phyloP scores from a whole-genome alignment of 2,329 filamentous ascomycete genomes.

The Davidsoniella neocaledoniae region DNA sequence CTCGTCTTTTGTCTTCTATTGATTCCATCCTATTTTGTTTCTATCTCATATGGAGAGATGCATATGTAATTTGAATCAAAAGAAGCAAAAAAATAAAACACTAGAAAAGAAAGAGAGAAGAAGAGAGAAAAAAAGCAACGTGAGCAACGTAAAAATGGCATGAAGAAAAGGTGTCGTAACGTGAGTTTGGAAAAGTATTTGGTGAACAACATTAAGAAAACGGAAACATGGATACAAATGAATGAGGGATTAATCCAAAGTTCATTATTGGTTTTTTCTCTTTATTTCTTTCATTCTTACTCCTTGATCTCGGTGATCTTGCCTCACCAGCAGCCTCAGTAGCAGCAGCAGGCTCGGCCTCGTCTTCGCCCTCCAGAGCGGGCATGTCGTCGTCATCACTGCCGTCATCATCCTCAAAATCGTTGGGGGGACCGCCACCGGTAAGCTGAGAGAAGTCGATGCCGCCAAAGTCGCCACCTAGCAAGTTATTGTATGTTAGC shows the following conservation, averaged over 20 bases:
- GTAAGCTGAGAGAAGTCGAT: constrained; percentile 92
- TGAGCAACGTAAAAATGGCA: neutral
- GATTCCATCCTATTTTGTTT: too few relatives aligned
- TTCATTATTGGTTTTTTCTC: constrained; percentile 1
- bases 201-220: neutral
- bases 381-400: constrained; percentile 66
- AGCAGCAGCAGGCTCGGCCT: constrained; percentile 20
- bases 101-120: too few relatives aligned
- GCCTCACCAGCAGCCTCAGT: constrained; percentile 9
- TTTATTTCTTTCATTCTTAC: constrained; percentile 2
- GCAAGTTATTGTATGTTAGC: neutral
- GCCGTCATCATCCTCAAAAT: constrained; percentile 32
- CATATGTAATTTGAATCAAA: too few relatives aligned
- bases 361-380: constrained; percentile 50
- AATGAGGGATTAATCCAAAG: neutral
- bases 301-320: constrained; percentile 1
- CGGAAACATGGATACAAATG: neutral
- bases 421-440: constrained; percentile 28
- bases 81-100: too few relatives aligned
- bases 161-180: neutral
- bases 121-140: neutral
- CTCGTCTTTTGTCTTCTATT: too few relatives aligned
- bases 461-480: constrained; percentile 54
- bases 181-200: neutral
- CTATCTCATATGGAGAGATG: too few relatives aligned